Base-by-base conservation (phyloP, 1,139 yeast genomes). In the Saccharomyces hybrid region DNA sequence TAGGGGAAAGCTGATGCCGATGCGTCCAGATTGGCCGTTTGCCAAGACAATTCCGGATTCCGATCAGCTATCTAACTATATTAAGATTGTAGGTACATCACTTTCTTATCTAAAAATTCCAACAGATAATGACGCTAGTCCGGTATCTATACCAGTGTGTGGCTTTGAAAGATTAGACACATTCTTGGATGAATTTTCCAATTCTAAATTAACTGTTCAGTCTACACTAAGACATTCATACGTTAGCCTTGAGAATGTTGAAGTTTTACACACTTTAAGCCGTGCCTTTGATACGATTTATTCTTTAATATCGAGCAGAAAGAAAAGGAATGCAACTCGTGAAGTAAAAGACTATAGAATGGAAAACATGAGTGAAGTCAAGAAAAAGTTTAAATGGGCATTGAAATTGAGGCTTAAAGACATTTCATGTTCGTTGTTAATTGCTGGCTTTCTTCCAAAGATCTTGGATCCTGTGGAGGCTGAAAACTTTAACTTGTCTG, bases 111-210 rank as follows among this genome's bases (percentile, higher is more conserved):
- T 58, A 14, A 54, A 53, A 32, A 49, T 51, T 5, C 56, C 62
- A 12, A 49, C 38, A 27, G 42, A 53, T n/a, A 42, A 34, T 14
- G 48, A 50, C 3, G 57, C 55, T 3, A 24, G 54, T 4, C 58
- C 61, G 2, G 26, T 55, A 3, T 52, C 60, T 2, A 50, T 62
- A 6, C 70, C 69, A 4, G 62, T 67, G 8, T 61, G 62, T 48
- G 64, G 63, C 1, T 64, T 66, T 53, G 69, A 63, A 51, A 63
- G 69, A 56, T 52, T 60, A 31, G 71, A 66, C 47, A 58, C 62
- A 6, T 64, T 63, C 48, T 50, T 64, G 5, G 61, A 61, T 46
- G 62, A 62, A 42, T 49, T 60, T 11, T 54, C 55, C 6, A 55
- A 55, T 11, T 54, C 54, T 2, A 56, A 56, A 26, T 47, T 61